A percentile compares a stretch with the other conserved stretches of the same genome.
These are phyloP conservation scores for Cladosporium sp. DNA, from an alignment of 2,329 filamentous ascomycete genomes.

Conservation along the genomic window DNA sequence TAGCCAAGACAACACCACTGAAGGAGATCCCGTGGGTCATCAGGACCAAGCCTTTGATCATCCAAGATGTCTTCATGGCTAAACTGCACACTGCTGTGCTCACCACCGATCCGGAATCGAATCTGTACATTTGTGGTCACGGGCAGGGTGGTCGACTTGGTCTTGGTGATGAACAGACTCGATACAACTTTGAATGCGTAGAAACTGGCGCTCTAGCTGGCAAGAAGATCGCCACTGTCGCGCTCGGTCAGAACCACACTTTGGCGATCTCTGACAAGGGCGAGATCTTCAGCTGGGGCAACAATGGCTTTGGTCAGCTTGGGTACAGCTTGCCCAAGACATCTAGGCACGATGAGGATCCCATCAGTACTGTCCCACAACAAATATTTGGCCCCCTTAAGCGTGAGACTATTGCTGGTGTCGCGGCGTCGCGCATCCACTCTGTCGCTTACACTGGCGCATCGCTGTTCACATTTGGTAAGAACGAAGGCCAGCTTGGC, in stretches of 20 bases:
- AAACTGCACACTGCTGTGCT: slow-evolving; percentile 89
- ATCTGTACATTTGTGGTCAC: slow-evolving; percentile 88
- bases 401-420: slow-evolving; percentile 73
- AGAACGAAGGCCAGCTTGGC: slow-evolving; percentile 89
- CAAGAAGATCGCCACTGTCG: slow-evolving; percentile 70
- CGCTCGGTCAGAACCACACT: slow-evolving; percentile 86
- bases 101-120: slow-evolving; percentile 81
- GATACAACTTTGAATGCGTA: slow-evolving; percentile 80
- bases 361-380: slow-evolving; percentile 73
- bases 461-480: slow-evolving; percentile 88
- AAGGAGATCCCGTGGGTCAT: slow-evolving; percentile 68
- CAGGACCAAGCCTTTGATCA: slow-evolving; percentile 65
- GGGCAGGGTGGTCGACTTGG: slow-evolving; percentile 86
- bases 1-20: slow-evolving; percentile 30
- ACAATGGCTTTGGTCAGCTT: slow-evolving; percentile 78
- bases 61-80: slow-evolving; percentile 80
- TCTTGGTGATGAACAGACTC: slow-evolving; percentile 81
- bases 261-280: slow-evolving; percentile 80
- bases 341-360: slow-evolving; percentile 69
- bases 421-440: slow-evolving; percentile 85
- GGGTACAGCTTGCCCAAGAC: slow-evolving; percentile 74
- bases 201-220: slow-evolving; percentile 68
- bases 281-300: slow-evolving; percentile 94
- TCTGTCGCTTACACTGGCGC: slow-evolving; percentile 81
- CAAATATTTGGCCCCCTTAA: slow-evolving; percentile 92